phyloP scores from a whole-genome alignment of 2,329 filamentous ascomycete species.

The Herpotrichia juniperi region DNA sequence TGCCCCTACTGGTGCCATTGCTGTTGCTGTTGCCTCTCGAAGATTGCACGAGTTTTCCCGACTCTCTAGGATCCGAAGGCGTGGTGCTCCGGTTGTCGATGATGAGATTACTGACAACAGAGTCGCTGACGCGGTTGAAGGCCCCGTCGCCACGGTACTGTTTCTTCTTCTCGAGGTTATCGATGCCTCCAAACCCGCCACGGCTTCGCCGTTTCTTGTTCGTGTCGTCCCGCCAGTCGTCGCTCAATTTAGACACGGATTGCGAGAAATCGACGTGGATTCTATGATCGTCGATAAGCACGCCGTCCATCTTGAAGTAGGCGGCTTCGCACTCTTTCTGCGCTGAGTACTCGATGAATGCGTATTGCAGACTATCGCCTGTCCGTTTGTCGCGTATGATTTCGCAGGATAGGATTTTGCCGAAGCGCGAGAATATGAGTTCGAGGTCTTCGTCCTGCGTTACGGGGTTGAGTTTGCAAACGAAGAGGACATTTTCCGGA shows the following conservation, averaged over 20 bases:
- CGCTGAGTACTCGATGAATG: slow-evolving; percentile 95
- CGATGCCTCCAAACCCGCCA: slow-evolving; percentile 87
- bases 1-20: slow-evolving; percentile 6
- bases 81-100: slow-evolving; percentile 28
- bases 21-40: slow-evolving; percentile 2
- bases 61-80: background rate
- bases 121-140: slow-evolving; percentile 37
- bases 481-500: slow-evolving; percentile 95
- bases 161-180: slow-evolving; percentile 83
- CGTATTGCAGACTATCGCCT: slow-evolving; percentile 93
- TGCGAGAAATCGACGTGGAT: slow-evolving; percentile 99
- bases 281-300: slow-evolving; percentile 93
- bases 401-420: slow-evolving; percentile 92
- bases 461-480: slow-evolving; percentile 97
- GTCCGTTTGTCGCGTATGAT: slow-evolving; percentile 94
- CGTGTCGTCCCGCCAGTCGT: slow-evolving; percentile 85
- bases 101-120: slow-evolving; percentile 39
- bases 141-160: slow-evolving; percentile 67
- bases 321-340: slow-evolving; percentile 92
- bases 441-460: slow-evolving; percentile 94
- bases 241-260: slow-evolving; percentile 84
- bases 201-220: slow-evolving; percentile 75
- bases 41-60: background rate
- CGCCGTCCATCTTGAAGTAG: slow-evolving; percentile 98
- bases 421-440: slow-evolving; percentile 95